Evolutionary conservation across 2,329 filamentous ascomycete genomes (phyloP), one percentile per base, ranked within the genome.

Genomic region (Talaromyces marneffei): DNA sequence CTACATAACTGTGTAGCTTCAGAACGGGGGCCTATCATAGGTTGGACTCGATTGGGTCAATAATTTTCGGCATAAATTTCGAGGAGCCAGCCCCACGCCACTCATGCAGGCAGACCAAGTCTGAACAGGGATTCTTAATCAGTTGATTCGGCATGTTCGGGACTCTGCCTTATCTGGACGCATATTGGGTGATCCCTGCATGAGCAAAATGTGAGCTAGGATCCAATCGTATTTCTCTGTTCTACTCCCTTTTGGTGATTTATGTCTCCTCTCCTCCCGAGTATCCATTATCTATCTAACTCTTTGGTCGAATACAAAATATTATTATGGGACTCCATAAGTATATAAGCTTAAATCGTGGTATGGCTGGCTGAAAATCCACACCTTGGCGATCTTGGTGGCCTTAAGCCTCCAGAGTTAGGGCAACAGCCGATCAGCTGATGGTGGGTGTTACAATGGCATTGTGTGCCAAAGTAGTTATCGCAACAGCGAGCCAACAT

Each of bases 281-380:
- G n/a, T 50, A 18, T 58, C 29, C 10, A 29, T 37, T 58, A 57
- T 8, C 37, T 27, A 23, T 31, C 7, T 23, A 25, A 16, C 18
- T 50, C 31, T 4, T 7, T 31, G n/a, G 46, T 33, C 48, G 29
- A 20, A 23, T 33, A 4, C 14, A 12, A 20, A 52, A 52, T 52
- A 14, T 20, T 6, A 29, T 29, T 6, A 35, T 33, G 48, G n/a
- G 4, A 8, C 29, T 33, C 29, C 31, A 20, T 29, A 5, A n/a
- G 23, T 37, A 46, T 39, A 58, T 58, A 58, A 50, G 56, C 56
- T 50, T 58, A 58, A 58, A 58, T 57, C 40, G 10, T 37, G 56
- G 14, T 39, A 27, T 58, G 56, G 42, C 42, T 58, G 33, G 56
- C 56, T 58, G 56, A 58, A 27, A 37, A 18, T 4, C n/a, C 42